A percentile compares a stretch with the other conserved stretches of the same genome.
Conservation (phyloP, 768 basidiomycete genomes). For the Boletus vermiculosoides region DNA sequence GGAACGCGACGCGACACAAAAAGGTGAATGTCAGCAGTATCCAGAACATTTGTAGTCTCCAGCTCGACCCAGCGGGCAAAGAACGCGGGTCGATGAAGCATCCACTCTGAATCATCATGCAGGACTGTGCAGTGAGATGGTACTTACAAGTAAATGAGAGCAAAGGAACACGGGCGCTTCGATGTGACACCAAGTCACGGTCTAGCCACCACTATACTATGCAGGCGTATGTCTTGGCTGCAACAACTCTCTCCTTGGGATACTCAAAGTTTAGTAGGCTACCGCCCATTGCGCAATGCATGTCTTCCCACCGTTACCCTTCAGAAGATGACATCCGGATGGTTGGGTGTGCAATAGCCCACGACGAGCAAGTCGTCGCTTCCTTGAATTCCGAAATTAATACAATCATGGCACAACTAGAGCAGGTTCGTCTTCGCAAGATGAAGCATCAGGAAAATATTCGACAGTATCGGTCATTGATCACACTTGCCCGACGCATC, state of each 20-base stretch:
- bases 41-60: conserved; percentile 84
- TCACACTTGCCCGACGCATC: conserved; percentile 55
- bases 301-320: conserved; percentile 20
- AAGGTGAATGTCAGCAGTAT: conserved; percentile 80
- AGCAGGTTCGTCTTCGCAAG: conserved; percentile 44
- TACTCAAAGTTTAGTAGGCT: conserved; percentile 9
- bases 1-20: conserved; percentile 13
- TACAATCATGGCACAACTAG: conserved; percentile 38
- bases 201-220: not conserved
- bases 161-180: not conserved
- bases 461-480: conserved; percentile 42
- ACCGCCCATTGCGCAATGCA: conserved; percentile 8
- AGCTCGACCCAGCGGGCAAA: conserved; percentile 54
- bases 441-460: conserved; percentile 43
- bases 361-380: conserved; percentile 43
- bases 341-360: conserved; percentile 22
- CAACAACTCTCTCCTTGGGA: not conserved
- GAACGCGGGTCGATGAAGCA: conserved; percentile 67
- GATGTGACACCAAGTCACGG: conserved; percentile 17
- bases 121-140: conserved; percentile 1
- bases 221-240: conserved; percentile 11
- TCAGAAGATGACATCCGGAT: conserved; percentile 22
- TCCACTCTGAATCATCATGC: conserved; percentile 93
- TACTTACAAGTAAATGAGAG: conserved; percentile 20
- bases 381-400: conserved; percentile 45